phyloP scores from a whole-genome alignment of 768 basidiomycete species.

The Cubamyces lactineus region DNA sequence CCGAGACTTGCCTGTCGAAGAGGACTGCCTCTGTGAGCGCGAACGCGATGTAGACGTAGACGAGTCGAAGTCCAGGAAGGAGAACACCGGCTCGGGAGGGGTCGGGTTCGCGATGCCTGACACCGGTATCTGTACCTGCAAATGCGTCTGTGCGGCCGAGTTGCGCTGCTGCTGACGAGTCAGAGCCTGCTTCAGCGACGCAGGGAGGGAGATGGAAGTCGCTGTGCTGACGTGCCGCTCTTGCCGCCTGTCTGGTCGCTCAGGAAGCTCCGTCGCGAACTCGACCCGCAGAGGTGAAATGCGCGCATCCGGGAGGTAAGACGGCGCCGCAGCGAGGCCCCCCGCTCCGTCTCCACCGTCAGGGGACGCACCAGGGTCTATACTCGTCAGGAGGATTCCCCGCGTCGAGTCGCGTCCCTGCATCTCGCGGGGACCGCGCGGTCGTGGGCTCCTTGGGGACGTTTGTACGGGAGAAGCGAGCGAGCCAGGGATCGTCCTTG shows the following conservation, averaged over 20 bases:
- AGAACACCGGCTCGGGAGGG: constrained; percentile 22
- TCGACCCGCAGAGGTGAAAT: constrained; percentile 33
- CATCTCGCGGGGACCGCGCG: constrained; percentile 34
- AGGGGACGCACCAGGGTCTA: constrained; percentile 14
- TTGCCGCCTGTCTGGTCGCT: constrained; percentile 17
- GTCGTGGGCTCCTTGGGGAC: constrained; percentile 29
- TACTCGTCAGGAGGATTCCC: constrained; percentile 30
- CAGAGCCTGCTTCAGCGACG: constrained; percentile 31
- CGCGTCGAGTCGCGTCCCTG: constrained; percentile 29
- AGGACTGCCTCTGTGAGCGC: constrained; percentile 27
- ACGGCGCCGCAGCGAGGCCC: not conserved
- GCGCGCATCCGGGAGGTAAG: constrained; percentile 20
- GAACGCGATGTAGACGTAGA: constrained; percentile 30
- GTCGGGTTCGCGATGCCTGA: constrained; percentile 10
- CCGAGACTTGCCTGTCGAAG: constrained; percentile 26
- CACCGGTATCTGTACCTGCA: not conserved
- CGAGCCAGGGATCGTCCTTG: constrained; percentile 13
- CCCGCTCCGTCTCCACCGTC: constrained; percentile 13
- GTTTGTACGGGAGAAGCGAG: constrained; percentile 11
- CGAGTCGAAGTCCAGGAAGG: constrained; percentile 35
- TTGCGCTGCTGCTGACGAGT: constrained; percentile 5
- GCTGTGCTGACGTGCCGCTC: constrained; percentile 27
- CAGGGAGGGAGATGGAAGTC: constrained; percentile 27
- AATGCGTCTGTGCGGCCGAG: not conserved
- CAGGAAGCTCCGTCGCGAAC: constrained; percentile 29